Percentiles rank a stretch among this genome's conserved stretches.
Conservation (phyloP, 2,329 filamentous ascomycete species). For the Lasiodiplodia hormozganensis region DNA sequence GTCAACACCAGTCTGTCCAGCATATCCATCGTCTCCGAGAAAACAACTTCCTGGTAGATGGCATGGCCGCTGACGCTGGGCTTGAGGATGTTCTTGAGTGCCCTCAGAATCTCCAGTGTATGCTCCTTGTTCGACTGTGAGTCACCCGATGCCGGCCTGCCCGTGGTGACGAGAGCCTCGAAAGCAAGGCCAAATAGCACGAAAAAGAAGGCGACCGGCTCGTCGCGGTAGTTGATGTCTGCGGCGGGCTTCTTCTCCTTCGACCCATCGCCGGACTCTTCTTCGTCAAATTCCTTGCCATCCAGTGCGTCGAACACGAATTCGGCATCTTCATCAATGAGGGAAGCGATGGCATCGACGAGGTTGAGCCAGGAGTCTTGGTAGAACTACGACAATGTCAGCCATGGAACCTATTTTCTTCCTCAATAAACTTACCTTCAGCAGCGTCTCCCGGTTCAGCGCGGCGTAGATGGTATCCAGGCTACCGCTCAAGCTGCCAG, state of each 20-base stretch:
- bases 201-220: conserved; percentile 98
- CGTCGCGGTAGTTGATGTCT: conserved; percentile 96
- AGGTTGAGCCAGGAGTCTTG: conserved; percentile 97
- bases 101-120: conserved; percentile 85
- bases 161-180: conserved; percentile 87
- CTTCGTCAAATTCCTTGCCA: conserved; percentile 65
- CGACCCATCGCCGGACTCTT: conserved; percentile 26
- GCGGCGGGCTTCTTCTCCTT: conserved; percentile 41
- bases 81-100: conserved; percentile 91
- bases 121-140: conserved; percentile 67
- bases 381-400: conserved; percentile 69
- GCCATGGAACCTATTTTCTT: neutral
- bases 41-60: conserved; percentile 94
- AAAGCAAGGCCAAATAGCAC: conserved; percentile 96
- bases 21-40: conserved; percentile 96
- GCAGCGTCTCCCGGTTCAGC: conserved; percentile 88
- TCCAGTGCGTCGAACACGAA: conserved; percentile 98
- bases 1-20: conserved; percentile 92
- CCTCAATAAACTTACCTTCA: conserved; percentile 61
- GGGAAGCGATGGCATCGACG: conserved; percentile 93
- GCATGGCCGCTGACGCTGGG: conserved; percentile 95
- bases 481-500: conserved; percentile 80
- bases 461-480: conserved; percentile 95
- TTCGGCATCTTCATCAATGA: conserved; percentile 97
- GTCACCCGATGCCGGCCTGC: conserved; percentile 57